A percentile compares a stretch with the other conserved stretches of the same genome.
phyloP scores from a whole-genome alignment of 352 stramenopile genomes.

The Albugo candida region DNA sequence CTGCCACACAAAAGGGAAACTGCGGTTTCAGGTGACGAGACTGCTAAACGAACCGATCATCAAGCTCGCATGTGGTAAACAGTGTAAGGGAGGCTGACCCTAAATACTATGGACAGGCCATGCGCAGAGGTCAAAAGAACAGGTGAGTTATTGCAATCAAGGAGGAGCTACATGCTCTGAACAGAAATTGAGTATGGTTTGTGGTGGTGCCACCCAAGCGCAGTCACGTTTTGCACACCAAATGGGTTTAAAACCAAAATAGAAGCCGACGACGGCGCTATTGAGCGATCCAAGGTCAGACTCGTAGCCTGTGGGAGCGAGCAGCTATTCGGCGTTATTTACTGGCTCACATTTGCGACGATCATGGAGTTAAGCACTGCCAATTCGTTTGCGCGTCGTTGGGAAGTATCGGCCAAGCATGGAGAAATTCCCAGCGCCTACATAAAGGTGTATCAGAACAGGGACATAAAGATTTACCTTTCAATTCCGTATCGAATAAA shows the following conservation, averaged over 20 bases:
- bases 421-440: conserved; percentile 5
- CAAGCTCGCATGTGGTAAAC: too few species aligned
- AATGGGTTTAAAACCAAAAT: conserved; percentile 7
- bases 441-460: background rate
- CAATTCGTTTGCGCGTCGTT: background rate
- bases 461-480: conserved; percentile 4
- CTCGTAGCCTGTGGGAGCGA: conserved; percentile 2
- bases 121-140: background rate
- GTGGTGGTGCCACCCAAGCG: background rate
- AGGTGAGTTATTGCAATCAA: background rate
- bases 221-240: background rate
- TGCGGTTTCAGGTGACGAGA: too few species aligned
- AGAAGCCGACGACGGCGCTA: background rate
- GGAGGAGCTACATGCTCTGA: background rate
- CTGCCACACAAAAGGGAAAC: too few species aligned
- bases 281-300: conserved; percentile 4
- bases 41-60: too few species aligned
- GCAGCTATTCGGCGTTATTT: too few species aligned
- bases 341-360: too few species aligned
- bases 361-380: too few species aligned
- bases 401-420: conserved; percentile 1
- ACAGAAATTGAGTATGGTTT: background rate
- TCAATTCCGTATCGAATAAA: background rate
- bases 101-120: background rate
- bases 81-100: background rate